These are phyloP conservation scores for Croton laevigatus DNA, from an alignment of 441 rosid species.

Conservation along the genomic window DNA sequence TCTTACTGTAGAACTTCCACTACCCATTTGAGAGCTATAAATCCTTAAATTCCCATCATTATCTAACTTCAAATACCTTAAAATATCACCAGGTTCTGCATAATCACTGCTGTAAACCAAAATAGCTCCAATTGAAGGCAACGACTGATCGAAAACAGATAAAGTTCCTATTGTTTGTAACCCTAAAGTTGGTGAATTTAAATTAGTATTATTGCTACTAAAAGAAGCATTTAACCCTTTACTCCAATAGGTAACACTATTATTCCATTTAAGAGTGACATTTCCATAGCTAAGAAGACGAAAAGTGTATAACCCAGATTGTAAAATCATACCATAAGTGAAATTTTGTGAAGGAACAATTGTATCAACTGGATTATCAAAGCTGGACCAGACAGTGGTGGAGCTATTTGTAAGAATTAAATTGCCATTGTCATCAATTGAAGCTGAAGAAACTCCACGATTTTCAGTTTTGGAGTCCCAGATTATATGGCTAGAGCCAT, in stretches of 20 bases:
- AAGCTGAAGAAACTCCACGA: conserved; percentile 14
- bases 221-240: conserved; percentile 20
- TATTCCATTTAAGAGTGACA: conserved; percentile 12
- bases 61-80: conserved; percentile 20
- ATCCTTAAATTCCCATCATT: conserved; percentile 23
- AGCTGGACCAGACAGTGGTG: conserved; percentile 16
- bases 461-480: conserved; percentile 12
- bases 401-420: conserved; percentile 3
- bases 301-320: conserved; percentile 14
- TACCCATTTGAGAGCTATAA: conserved; percentile 18
- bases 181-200: conserved; percentile 8
- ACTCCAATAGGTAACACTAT: conserved; percentile 14
- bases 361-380: conserved; percentile 16
- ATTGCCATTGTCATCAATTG: conserved; percentile 13
- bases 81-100: conserved; percentile 11
- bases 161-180: conserved; percentile 12
- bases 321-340: conserved; percentile 10
- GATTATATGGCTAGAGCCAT: conserved; percentile 2
- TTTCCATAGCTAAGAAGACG: conserved; percentile 10
- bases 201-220: conserved; percentile 5
- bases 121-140: conserved; percentile 9
- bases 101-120: conserved; percentile 12
- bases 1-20: conserved; percentile 13
- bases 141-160: conserved; percentile 9
- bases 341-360: conserved; percentile 16